Evolutionary conservation across 1,284 basidiomycete genomes (phyloP).

Genomic region (Coniophora puteana): DNA sequence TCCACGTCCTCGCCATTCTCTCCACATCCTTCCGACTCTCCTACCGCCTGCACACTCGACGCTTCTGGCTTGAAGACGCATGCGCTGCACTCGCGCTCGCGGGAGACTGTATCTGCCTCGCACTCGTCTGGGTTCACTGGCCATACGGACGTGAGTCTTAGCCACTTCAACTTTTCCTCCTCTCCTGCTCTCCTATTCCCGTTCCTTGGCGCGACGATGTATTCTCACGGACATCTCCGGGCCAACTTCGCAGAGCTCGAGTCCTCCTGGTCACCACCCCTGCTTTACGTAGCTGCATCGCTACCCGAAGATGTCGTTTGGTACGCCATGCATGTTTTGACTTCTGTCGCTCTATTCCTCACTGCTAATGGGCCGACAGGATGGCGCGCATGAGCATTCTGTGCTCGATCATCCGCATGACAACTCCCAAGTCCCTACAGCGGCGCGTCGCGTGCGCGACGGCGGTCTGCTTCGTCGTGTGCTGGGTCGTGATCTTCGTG

Average conservation of each 20-base stretch:
- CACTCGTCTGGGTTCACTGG: too few relatives aligned
- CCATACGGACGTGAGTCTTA: too few relatives aligned
- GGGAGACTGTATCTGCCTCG: conserved; percentile 14
- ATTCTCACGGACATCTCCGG: too few relatives aligned
- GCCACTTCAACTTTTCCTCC: too few relatives aligned
- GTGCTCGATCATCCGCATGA: conserved; percentile 20
- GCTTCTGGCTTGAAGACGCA: conserved; percentile 27
- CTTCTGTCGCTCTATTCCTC: neutral
- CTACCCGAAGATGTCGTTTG: too few relatives aligned
- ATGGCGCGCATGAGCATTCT: conserved; percentile 22
- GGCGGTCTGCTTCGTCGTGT: conserved; percentile 15
- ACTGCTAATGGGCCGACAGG: conserved; percentile 12
- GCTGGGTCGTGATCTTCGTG: conserved; percentile 9
- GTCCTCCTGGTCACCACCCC: too few relatives aligned
- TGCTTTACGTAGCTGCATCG: too few relatives aligned
- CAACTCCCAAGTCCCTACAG: conserved; percentile 13
- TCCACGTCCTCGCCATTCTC: conserved; percentile 20
- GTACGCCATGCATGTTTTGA: too few relatives aligned
- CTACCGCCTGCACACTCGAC: conserved; percentile 17
- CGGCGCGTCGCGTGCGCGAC: conserved; percentile 7
- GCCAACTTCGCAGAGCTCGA: too few relatives aligned
- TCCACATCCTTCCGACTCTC: conserved; percentile 21
- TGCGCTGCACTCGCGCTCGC: conserved; percentile 16
- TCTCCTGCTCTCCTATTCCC: too few relatives aligned
- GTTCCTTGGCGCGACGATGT: too few relatives aligned